Base-by-base conservation (phyloP, 306 rosid species). In the Chamaecrista fasciculata region DNA sequence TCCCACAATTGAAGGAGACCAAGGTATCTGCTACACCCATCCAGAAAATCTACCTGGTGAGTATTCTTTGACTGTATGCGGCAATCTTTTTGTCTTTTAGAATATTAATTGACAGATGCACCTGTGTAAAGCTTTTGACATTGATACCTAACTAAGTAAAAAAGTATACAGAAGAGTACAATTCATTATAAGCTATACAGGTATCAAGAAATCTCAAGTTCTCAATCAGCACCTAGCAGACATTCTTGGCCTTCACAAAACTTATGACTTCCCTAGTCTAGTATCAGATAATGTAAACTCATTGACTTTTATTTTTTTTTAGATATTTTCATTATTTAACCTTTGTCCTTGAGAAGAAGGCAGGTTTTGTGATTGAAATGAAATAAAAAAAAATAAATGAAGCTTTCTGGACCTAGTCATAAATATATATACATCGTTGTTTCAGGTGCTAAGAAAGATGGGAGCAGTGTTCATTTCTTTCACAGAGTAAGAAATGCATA, bases 1-100 rank as follows among this genome's bases (percentile, higher is more conserved):
- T 77, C 87, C 86, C 29, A 93, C 97, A 23, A 78, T 90, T 11
- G 93, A 86, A 20, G 87, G 74, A 44, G 86, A 85, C 25, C 61
- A 73, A 28, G 98, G 97, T 75, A 93, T 93, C 65, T 90, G 85
- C 81, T 80, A 86, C 46, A 80, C 87, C 14, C 98, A 87, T 83
- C 96, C 98, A 1, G 86, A 87, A 80, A 90, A 88, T 64, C 98
- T 93, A 46, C 91, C 93, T 16, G 96, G 96, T 90, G 71, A 86
- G 78, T 64, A 53, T 84, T 61, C 55, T n/a, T 11, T 40, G 25
- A 11, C 49, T 29, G 48, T 34, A 28, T 39, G 43, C 24, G 0
- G 47, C 47, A 42, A 42, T 42, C 47, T 4, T 10, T 12, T 42
- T 3, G 47, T 60, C n/a, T 44, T 44, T n/a, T 8, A 44, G 15